Evolutionary conservation across 2,329 filamentous ascomycete genomes (phyloP).

Genomic region (Pseudocercospora macadamiae): DNA sequence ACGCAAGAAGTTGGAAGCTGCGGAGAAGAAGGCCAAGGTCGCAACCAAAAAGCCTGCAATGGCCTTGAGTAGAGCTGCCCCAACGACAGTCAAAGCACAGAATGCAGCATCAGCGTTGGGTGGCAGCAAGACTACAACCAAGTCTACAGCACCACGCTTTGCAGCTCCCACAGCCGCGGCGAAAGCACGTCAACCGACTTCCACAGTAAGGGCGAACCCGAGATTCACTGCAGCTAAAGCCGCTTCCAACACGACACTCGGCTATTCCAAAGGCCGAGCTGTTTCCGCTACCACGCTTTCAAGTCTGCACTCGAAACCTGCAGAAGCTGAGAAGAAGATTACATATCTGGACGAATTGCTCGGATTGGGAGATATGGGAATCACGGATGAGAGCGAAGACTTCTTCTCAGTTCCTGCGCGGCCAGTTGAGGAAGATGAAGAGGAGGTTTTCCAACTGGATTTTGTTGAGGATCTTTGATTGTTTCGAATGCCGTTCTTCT

Average conservation of each 20-base stretch:
- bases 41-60: no score
- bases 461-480: conserved; percentile 23
- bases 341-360: conserved; percentile 31
- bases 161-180: conserved; percentile 43
- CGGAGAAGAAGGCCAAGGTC: conserved; percentile 27
- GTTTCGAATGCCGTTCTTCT: neutral
- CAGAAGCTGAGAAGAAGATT: conserved; percentile 17
- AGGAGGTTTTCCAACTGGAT: conserved; percentile 31
- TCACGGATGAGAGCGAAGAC: conserved; percentile 24
- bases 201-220: conserved; percentile 45
- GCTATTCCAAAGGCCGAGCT: conserved; percentile 77
- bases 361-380: conserved; percentile 23
- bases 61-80: conserved; percentile 34
- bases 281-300: conserved; percentile 46
- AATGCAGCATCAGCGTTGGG: conserved; percentile 50
- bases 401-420: conserved; percentile 8
- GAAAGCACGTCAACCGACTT: conserved; percentile 44
- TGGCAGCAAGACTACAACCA: conserved; percentile 31
- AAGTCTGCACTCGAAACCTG: conserved; percentile 24
- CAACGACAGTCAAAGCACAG: conserved; percentile 60
- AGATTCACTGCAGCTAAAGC: conserved; percentile 65
- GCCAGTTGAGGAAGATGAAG: conserved; percentile 20
- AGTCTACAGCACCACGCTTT: conserved; percentile 42
- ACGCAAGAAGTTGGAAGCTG: conserved; percentile 27
- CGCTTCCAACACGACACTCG: conserved; percentile 78